phyloP scores from a whole-genome alignment of 2,329 filamentous ascomycete species.

The Hansfordia pulvinata region DNA sequence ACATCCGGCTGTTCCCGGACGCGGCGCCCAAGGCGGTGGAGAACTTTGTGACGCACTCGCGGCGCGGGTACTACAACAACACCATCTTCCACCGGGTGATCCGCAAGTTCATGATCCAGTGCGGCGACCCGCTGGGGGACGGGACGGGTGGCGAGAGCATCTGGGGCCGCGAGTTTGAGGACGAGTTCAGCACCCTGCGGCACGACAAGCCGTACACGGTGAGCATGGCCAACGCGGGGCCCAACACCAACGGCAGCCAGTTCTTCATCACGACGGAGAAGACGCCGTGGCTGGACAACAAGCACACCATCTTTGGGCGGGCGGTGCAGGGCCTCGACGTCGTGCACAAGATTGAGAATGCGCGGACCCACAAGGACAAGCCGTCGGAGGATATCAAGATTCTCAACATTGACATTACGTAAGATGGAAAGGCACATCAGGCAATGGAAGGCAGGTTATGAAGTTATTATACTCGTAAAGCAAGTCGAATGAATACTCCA shows the following conservation, averaged over 20 bases:
- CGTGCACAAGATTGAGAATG: conserved; percentile 89
- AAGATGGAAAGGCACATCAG: too few species aligned
- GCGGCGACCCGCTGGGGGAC: conserved; percentile 74
- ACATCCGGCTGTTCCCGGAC: conserved; percentile 83
- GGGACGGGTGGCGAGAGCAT: conserved; percentile 85
- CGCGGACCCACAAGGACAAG: conserved; percentile 77
- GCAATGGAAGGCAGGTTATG: too few species aligned
- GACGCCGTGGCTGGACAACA: conserved; percentile 88
- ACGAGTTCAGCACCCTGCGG: conserved; percentile 82
- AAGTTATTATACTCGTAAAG: too few species aligned
- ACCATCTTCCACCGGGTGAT: conserved; percentile 97
- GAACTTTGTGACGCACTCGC: conserved; percentile 89
- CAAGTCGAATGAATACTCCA: conserved; percentile 1
- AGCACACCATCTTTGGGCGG: conserved; percentile 91
- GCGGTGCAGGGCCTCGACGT: conserved; percentile 87
- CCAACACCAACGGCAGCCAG: conserved; percentile 89
- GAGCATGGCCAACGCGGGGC: conserved; percentile 95
- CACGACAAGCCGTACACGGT: conserved; percentile 95
- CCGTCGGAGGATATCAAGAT: conserved; percentile 97
- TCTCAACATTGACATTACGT: conserved; percentile 62
- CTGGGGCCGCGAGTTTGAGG: conserved; percentile 84
- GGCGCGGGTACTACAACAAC: conserved; percentile 89
- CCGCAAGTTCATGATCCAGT: conserved; percentile 94
- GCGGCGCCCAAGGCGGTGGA: conserved; percentile 90
- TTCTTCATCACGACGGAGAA: conserved; percentile 99